Evolutionary conservation across 805 yeast species (phyloP).

Genomic region (Candida pseudofarinosa): DNA sequence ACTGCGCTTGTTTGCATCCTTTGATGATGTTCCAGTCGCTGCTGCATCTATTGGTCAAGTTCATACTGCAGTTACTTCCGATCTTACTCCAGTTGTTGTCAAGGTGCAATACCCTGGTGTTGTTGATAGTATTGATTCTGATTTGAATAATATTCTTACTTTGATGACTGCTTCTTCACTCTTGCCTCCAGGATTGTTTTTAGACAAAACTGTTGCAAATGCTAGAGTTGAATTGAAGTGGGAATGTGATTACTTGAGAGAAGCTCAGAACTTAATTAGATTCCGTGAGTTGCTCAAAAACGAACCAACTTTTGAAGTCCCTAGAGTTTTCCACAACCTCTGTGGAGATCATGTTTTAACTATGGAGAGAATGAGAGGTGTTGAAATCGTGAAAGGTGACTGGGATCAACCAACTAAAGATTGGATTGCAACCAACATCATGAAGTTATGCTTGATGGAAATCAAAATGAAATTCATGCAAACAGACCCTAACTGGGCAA

Average conservation of each 20-base stretch:
- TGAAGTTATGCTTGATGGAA: conserved; percentile 83
- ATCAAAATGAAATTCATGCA: conserved; percentile 93
- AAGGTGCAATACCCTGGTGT: conserved; percentile 98
- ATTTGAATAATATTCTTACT: conserved; percentile 78
- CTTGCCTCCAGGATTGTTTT: conserved; percentile 85
- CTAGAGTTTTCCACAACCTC: conserved; percentile 69
- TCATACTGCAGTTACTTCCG: conserved; percentile 71
- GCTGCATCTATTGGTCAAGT: conserved; percentile 97
- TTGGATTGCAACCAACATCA: conserved; percentile 79
- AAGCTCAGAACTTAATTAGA: conserved; percentile 69
- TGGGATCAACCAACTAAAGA: conserved; percentile 71
- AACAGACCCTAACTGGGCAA: conserved; percentile 99
- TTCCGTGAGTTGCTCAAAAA: conserved; percentile 56
- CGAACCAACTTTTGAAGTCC: conserved; percentile 69
- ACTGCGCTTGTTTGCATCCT: conserved; percentile 55
- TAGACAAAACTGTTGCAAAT: conserved; percentile 88
- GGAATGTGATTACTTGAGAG: conserved; percentile 96
- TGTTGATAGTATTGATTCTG: conserved; percentile 88
- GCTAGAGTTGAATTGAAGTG: conserved; percentile 91
- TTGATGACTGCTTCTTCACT: conserved; percentile 81
- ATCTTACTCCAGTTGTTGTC: conserved; percentile 76
- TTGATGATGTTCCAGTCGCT: conserved; percentile 88
- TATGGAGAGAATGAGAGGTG: conserved; percentile 84
- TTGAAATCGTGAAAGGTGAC: conserved; percentile 71
- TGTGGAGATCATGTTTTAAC: conserved; percentile 83